Percentiles rank a stretch among this genome's conserved stretches.
These are phyloP conservation scores for Chalaropsis ovoidea DNA, from an alignment of 2,329 filamentous ascomycete genomes.

Conservation along the genomic window DNA sequence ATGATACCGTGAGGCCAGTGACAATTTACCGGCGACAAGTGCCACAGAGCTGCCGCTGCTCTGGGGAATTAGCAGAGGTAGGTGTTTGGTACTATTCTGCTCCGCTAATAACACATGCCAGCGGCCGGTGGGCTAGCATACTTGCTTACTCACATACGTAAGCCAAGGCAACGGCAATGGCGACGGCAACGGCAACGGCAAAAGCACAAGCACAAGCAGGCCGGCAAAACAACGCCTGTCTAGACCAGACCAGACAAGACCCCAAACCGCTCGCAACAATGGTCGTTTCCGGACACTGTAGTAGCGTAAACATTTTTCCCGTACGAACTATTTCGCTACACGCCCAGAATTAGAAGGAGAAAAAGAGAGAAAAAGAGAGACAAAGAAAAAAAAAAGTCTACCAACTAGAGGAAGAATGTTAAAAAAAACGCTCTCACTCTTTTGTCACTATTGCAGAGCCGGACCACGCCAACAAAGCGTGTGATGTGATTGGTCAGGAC, in stretches of 20 bases:
- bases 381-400: too few species aligned
- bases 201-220: neutral
- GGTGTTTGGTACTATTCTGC: neutral
- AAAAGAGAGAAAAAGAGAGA: too few species aligned
- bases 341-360: neutral
- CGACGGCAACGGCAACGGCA: too few species aligned
- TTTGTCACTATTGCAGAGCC: too few species aligned
- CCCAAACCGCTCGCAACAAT: neutral
- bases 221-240: too few species aligned
- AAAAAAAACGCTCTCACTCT: too few species aligned
- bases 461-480: neutral
- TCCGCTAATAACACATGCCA: neutral
- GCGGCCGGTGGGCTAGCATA: too few species aligned
- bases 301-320: neutral
- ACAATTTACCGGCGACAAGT: neutral
- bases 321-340: neutral
- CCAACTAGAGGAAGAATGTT: too few species aligned
- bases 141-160: neutral
- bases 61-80: neutral
- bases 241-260: too few species aligned
- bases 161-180: neutral
- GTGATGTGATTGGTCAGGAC: neutral
- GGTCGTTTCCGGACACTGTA: neutral
- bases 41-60: slow-evolving; percentile 4
- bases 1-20: neutral